phyloP scores from a whole-genome alignment of 2,329 filamentous ascomycete species.

The Fusarium protoensiforme region DNA sequence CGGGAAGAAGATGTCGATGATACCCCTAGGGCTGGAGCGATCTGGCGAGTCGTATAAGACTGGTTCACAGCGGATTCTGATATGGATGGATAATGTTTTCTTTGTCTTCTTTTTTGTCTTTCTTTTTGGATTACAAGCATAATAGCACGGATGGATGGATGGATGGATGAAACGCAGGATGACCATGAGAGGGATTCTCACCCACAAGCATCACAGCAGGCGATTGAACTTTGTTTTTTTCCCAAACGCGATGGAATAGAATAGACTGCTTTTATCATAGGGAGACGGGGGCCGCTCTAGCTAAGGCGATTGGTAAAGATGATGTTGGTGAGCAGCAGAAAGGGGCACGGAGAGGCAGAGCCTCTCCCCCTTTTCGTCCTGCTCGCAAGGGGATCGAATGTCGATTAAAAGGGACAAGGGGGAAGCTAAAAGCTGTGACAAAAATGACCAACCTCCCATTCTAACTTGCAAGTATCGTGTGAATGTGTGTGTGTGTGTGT shows the following conservation, averaged over 20 bases:
- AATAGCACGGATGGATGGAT: background rate
- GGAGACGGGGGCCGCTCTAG: constrained; percentile 7
- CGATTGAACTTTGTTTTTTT: constrained; percentile 11
- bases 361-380: constrained; percentile 1
- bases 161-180: constrained; percentile 1
- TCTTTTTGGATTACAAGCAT: constrained; percentile 2
- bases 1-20: constrained; percentile 52
- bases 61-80: background rate
- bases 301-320: constrained; percentile 1
- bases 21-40: constrained; percentile 56
- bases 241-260: background rate
- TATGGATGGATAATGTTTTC: background rate
- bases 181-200: background rate
- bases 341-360: background rate
- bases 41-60: constrained; percentile 56
- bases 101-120: background rate
- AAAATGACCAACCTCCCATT: constrained; percentile 18
- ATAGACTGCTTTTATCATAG: constrained; percentile 25
- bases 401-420: constrained; percentile 9
- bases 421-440: constrained; percentile 2
- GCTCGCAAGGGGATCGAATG: constrained; percentile 23
- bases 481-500: background rate
- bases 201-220: constrained; percentile 23
- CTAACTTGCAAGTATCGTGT: constrained; percentile 24
- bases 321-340: background rate